Base-by-base conservation (phyloP, 768 basidiomycete genomes). In the Sarcodon aspratus region DNA sequence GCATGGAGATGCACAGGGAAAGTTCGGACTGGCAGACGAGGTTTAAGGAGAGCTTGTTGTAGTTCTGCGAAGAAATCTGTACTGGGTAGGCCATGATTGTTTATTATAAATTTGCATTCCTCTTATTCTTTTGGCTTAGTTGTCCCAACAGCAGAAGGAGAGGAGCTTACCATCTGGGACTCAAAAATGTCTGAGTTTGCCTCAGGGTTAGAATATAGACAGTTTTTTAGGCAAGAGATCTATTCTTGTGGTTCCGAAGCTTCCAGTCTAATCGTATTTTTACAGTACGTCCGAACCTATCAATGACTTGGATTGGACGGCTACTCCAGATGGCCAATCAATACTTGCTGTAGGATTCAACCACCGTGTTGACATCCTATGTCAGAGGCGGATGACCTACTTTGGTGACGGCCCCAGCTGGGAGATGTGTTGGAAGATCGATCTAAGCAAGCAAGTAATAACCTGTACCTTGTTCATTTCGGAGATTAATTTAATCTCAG, bases 111-210 rank as follows among this genome's bases (percentile, higher is more conserved):
- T 18, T 13, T 38, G 17, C 44, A 2, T 21, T 17, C 17, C 13
- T 34, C 13, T 17, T 33, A 35, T 21, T 36, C 27, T 8, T 32
- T 7, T 42, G 12, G 15, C 45, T 21, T 47, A 92, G 89, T 91
- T 52, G 78, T 83, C 11, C 67, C 73, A 5, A 61, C 66, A 12
- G 57, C 70, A 0, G 74, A 77, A 15, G 84, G 83, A 0, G 74
- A 86, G 50, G 90, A 94, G 59, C 64, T 97, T 43, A 92, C 91
- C 0, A 91, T 98, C 13, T 98, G 95, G 95, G 92, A 97, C 63
- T 96, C 93, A 0, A 85, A 85, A 46, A 87, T 88, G 63, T 93
- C 88, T 13, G 89, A 95, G 63, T 97, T 97, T 63, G 81, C 90
- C 7, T 84, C 86, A 5, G 94, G 94, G 2, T 68, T 94, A 44